Conservation (phyloP, 2,329 filamentous ascomycete species). For the Gaeumannomyces tritici region DNA sequence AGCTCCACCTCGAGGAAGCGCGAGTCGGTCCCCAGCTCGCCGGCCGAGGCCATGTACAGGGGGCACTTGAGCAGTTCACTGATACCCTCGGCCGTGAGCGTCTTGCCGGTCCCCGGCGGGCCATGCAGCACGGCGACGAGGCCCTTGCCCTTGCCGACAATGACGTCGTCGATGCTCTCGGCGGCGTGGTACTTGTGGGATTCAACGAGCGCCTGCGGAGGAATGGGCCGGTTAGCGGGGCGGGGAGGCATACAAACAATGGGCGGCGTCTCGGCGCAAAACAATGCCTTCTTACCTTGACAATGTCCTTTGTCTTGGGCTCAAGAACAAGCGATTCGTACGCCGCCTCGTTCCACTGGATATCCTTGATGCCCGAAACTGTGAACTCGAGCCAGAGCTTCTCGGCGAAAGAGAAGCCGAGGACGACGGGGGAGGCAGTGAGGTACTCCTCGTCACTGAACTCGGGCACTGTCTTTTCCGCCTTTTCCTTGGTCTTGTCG, state of each 20-base stretch:
- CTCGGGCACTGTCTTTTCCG: conserved; percentile 27
- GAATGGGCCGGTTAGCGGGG: neutral
- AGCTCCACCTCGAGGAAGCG: conserved; percentile 65
- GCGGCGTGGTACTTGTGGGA: conserved; percentile 76
- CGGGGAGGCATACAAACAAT: neutral
- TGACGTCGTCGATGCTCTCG: conserved; percentile 74
- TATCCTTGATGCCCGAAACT: conserved; percentile 68
- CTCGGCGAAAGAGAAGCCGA: conserved; percentile 80
- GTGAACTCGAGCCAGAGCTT: conserved; percentile 87
- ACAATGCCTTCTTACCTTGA: conserved; percentile 35
- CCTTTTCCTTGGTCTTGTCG: conserved; percentile 13
- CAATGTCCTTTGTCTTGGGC: conserved; percentile 50
- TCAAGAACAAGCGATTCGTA: conserved; percentile 74
- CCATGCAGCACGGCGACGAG: conserved; percentile 70
- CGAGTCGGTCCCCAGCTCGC: conserved; percentile 73
- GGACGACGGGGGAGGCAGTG: conserved; percentile 72
- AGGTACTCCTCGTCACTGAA: conserved; percentile 80
- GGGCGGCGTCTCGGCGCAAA: conserved; percentile 4
- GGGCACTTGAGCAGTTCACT: conserved; percentile 75
- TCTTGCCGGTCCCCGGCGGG: conserved; percentile 81
- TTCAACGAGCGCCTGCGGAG: conserved; percentile 58
- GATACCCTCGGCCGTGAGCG: conserved; percentile 78
- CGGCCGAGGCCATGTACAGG: conserved; percentile 73
- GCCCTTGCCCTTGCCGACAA: conserved; percentile 77
- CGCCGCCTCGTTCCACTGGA: conserved; percentile 74